These are phyloP conservation scores for rapeseed (Brassica napus) DNA, from an alignment of 345 rosid species.

Conservation along the genomic window DNA sequence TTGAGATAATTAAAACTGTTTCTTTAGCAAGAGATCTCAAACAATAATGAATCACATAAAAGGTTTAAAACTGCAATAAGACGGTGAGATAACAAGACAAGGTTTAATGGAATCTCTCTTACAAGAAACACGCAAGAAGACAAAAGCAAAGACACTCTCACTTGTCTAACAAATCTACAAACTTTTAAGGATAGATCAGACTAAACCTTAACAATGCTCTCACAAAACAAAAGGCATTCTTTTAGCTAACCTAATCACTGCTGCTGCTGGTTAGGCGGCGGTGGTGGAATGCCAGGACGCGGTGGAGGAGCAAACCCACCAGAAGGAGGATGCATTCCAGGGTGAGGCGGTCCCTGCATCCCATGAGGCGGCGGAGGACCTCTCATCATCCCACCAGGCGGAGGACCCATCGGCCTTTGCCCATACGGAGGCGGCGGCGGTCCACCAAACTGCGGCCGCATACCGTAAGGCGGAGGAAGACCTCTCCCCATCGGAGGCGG, in stretches of 20 bases:
- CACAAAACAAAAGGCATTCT: conserved; percentile 12
- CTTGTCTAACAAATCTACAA: conserved; percentile 26
- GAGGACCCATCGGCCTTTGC: conserved; percentile 73
- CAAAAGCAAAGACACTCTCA: conserved; percentile 17
- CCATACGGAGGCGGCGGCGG: conserved; percentile 61
- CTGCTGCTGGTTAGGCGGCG: conserved; percentile 69
- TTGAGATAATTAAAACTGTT: too few species aligned
- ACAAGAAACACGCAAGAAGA: conserved; percentile 4
- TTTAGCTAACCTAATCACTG: conserved; percentile 55
- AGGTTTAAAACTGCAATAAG: too few species aligned
- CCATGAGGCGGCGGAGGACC: conserved; percentile 73
- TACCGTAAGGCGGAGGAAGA: conserved; percentile 56
- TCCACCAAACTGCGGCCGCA: conserved; percentile 66
- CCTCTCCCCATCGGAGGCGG: conserved; percentile 62
- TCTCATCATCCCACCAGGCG: conserved; percentile 82
- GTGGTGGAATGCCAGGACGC: conserved; percentile 87
- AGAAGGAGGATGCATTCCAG: conserved; percentile 96
- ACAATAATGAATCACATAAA: too few species aligned
- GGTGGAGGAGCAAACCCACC: conserved; percentile 84
- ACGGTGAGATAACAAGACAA: background rate
- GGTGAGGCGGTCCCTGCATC: conserved; percentile 73
- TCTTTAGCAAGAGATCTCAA: too few species aligned
- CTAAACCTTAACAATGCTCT: conserved; percentile 1
- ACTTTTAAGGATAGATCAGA: conserved; percentile 24
- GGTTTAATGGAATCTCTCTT: background rate